phyloP scores from a whole-genome alignment of 345 rosid genomes.

The Diplotaxis tenuifolia region DNA sequence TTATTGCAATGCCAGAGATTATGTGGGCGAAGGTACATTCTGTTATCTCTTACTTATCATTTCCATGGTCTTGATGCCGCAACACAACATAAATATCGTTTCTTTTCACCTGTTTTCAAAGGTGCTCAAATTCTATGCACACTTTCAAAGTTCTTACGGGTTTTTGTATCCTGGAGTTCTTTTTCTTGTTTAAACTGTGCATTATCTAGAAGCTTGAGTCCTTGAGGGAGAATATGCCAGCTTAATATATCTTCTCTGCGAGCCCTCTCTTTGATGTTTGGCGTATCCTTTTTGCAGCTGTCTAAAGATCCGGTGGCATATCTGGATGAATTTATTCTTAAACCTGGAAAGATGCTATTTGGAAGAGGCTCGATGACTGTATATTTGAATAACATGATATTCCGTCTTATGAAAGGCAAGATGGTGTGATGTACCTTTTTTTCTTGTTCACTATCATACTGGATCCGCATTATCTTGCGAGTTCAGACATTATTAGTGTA shows the following conservation, averaged over 20 bases:
- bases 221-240: conserved; percentile 12
- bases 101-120: conserved; percentile 14
- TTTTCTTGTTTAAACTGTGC: conserved; percentile 4
- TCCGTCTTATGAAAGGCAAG: conserved; percentile 63
- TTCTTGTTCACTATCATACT: background rate
- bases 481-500: background rate
- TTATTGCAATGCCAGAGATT: conserved; percentile 74
- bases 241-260: conserved; percentile 6
- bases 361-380: conserved; percentile 72
- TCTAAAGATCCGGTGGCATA: conserved; percentile 65
- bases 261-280: background rate
- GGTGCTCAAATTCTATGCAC: background rate
- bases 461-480: conserved; percentile 7
- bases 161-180: background rate
- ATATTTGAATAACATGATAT: conserved; percentile 63
- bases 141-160: background rate
- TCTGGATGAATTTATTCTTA: conserved; percentile 61
- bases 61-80: conserved; percentile 6
- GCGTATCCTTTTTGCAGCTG: conserved; percentile 48
- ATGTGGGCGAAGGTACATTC: conserved; percentile 84
- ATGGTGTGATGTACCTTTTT: background rate
- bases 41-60: background rate
- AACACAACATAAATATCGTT: conserved; percentile 1
- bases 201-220: background rate
- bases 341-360: conserved; percentile 69